Percentiles rank a stretch among this genome's conserved stretches.
phyloP scores from a whole-genome alignment of 352 stramenopile species.

The Pythium sukuiense region DNA sequence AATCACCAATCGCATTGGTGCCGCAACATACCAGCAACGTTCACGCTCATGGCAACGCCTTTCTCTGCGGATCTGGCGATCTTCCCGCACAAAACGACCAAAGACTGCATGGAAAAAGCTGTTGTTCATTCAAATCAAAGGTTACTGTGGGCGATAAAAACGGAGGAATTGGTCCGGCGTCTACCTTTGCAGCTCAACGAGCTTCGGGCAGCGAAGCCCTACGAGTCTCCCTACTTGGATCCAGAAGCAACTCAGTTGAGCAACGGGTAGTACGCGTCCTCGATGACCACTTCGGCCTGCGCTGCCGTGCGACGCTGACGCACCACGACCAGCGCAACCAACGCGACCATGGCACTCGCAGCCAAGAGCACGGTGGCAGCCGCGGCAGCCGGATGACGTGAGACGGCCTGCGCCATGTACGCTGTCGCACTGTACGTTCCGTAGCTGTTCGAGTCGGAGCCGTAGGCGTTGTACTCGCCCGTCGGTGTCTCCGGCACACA shows the following conservation, averaged over 20 bases:
- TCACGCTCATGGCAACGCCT: too few relatives aligned
- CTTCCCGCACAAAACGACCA: too few relatives aligned
- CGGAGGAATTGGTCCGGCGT: too few relatives aligned
- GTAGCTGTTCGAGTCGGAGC: conserved; percentile 24
- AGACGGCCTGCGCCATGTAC: conserved; percentile 30
- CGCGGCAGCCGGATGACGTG: conserved; percentile 29
- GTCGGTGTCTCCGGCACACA: conserved; percentile 33
- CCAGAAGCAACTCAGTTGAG: conserved; percentile 35
- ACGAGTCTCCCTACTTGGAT: too few relatives aligned
- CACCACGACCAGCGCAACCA: conserved; percentile 60
- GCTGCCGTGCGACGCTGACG: conserved; percentile 31
- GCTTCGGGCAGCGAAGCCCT: too few relatives aligned
- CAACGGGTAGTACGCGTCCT: conserved; percentile 66
- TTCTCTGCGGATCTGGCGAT: too few relatives aligned
- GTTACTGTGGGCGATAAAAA: too few relatives aligned
- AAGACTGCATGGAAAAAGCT: too few relatives aligned
- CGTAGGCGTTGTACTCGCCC: not conserved
- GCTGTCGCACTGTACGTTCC: conserved; percentile 7
- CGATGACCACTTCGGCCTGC: conserved; percentile 20
- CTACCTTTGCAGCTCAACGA: too few relatives aligned
- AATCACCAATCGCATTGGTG: not conserved
- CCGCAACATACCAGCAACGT: too few relatives aligned
- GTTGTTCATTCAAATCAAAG: too few relatives aligned
- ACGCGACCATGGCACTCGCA: conserved; percentile 41
- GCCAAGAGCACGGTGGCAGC: conserved; percentile 35